Evolutionary conservation across 768 basidiomycete genomes (phyloP).

Genomic region (Termitomyces sp.): DNA sequence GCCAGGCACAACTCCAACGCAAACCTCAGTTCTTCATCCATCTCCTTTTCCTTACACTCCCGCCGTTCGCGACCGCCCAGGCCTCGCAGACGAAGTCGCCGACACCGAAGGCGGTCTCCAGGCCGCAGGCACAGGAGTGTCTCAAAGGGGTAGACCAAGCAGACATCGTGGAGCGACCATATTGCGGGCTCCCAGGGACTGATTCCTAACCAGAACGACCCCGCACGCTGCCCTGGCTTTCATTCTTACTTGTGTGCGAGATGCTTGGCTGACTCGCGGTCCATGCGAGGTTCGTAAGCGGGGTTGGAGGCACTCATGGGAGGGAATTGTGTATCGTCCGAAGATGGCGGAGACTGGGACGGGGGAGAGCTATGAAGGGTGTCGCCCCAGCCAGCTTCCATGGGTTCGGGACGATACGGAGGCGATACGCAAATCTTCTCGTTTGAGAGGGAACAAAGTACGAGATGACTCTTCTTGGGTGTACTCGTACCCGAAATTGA

Average conservation of each 20-base stretch:
- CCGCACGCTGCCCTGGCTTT: background rate
- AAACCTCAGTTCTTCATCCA: conserved; percentile 60
- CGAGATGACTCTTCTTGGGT: conserved; percentile 14
- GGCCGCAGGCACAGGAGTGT: background rate
- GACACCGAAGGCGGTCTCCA: background rate
- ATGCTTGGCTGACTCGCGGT: conserved; percentile 14
- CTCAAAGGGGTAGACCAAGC: conserved; percentile 27
- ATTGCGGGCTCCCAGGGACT: conserved; percentile 7
- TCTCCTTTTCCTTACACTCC: conserved; percentile 24
- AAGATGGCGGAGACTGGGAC: conserved; percentile 24
- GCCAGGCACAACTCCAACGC: conserved; percentile 71
- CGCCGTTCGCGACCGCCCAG: no score
- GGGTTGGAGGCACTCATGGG: conserved; percentile 17
- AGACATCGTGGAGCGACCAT: conserved; percentile 17
- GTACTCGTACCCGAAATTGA: conserved; percentile 16
- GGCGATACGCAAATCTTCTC: conserved; percentile 55
- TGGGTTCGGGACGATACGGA: conserved; percentile 42
- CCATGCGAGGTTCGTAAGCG: background rate
- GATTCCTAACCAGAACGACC: background rate
- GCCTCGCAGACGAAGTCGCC: conserved; percentile 5
- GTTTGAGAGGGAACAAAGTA: conserved; percentile 31
- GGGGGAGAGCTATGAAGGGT: conserved; percentile 16
- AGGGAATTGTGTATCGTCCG: conserved; percentile 14
- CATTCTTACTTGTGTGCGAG: conserved; percentile 8
- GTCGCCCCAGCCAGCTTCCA: conserved; percentile 37